Base-by-base conservation (phyloP, 306 rosid species). In the Biancaea sappan region DNA sequence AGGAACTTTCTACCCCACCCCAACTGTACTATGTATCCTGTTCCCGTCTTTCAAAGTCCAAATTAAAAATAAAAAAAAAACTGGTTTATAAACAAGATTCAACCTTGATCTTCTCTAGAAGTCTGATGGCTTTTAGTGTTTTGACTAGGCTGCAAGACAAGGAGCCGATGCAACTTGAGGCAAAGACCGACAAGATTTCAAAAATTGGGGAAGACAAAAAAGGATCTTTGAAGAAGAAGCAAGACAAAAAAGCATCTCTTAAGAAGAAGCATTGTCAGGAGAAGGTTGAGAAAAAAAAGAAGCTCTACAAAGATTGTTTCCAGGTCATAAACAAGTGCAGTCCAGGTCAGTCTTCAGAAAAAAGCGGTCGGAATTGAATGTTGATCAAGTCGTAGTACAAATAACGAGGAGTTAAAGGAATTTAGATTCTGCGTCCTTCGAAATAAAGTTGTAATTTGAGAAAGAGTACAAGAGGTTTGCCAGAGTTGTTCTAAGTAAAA, bases 141-240 rank as follows among this genome's bases (percentile, higher is more conserved):
- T 71, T 76, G 32, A 14, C 28, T 26, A 34, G 34, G 25, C n/a
- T 72, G 2, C 69, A 71, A 44, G 72, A 71, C 22, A 75, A 59
- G 24, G 71, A 71, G 66, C 53, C 68, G 31, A 63, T 51, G 60
- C 71, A 68, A 54, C 80, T 76, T 0, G 74, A 44, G 29, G 71
- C 22, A 8, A 74, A 72, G 32, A 83, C 71, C 47, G 60, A 34
- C 8, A 9, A 26, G 28, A 21, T 83, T n/a, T 5, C 5, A n/a
- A 14, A 47, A 47, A 47, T n/a, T n/a, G 2, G 53, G 2, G 6
- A 47, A 47, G 8, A 14, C 50, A 1, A 13, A 44, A 44, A 44
- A 15, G 13, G 1, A 15, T 15, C 50, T 44, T 6, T 3, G 0
- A 44, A 44, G 50, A 13, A 44, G 50, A 13, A 44, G 50, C 50